These are phyloP conservation scores for Saturnispora silvae DNA, from an alignment of 805 yeast genomes.

Conservation along the genomic window DNA sequence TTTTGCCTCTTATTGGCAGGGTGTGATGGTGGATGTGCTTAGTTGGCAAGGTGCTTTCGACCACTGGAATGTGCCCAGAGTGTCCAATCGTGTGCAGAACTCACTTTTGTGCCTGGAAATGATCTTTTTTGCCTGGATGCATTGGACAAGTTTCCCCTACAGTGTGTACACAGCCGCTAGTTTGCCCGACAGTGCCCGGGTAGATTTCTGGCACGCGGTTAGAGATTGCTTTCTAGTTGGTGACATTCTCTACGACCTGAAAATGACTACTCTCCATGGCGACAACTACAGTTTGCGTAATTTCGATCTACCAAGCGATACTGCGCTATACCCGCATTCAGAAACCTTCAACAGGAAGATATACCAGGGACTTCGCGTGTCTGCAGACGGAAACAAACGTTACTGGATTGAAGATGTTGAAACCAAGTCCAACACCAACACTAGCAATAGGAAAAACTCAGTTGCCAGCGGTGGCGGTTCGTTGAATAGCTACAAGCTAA, in stretches of 20 bases:
- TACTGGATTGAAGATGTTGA: slow-evolving; percentile 54
- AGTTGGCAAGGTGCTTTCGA: slow-evolving; percentile 36
- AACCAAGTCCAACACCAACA: not conserved
- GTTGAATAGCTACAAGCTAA: not conserved
- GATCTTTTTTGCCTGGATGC: slow-evolving; percentile 79
- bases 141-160: slow-evolving; percentile 76
- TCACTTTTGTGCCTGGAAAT: slow-evolving; percentile 74
- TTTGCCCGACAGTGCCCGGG: slow-evolving; percentile 60
- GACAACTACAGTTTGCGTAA: slow-evolving; percentile 68
- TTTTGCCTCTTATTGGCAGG: slow-evolving; percentile 98
- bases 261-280: slow-evolving; percentile 53
- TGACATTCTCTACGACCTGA: slow-evolving; percentile 77
- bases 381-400: slow-evolving; percentile 61
- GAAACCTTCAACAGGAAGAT: slow-evolving; percentile 53
- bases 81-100: slow-evolving; percentile 57
- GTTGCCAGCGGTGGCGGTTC: slow-evolving; percentile 7
- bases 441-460: not conserved
- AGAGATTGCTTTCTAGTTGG: slow-evolving; percentile 65
- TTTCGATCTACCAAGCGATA: slow-evolving; percentile 62
- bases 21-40: slow-evolving; percentile 46
- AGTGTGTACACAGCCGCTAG: slow-evolving; percentile 51
- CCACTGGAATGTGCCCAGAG: slow-evolving; percentile 21
- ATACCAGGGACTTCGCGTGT: slow-evolving; percentile 74
- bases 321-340: slow-evolving; percentile 17
- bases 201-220: slow-evolving; percentile 52